A percentile compares a stretch with the other conserved stretches of the same genome.
Evolutionary conservation across 805 yeast genomes (phyloP).

Genomic region (Wickerhamiella kazuoi): DNA sequence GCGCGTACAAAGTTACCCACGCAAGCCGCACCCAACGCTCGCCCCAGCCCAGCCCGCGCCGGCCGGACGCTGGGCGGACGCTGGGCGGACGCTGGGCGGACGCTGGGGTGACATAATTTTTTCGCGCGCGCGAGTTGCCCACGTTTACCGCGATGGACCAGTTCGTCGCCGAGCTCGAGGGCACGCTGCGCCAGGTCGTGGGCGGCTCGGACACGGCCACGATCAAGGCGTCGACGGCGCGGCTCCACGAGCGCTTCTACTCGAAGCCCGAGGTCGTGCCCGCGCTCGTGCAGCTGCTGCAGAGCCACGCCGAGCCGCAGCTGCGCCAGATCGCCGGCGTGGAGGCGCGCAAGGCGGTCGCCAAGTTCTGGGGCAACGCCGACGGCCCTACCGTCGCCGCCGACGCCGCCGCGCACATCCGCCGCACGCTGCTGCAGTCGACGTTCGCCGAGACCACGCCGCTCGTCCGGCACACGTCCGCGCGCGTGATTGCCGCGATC

Average conservation of each 20-base stretch:
- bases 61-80: neutral
- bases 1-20: too few relatives aligned
- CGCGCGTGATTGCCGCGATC: conserved; percentile 77
- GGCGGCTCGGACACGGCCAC: conserved; percentile 58
- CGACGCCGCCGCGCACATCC: conserved; percentile 38
- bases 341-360: conserved; percentile 74
- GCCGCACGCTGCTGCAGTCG: conserved; percentile 46
- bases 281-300: conserved; percentile 65
- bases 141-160: conserved; percentile 7
- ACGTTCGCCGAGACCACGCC: conserved; percentile 48
- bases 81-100: neutral
- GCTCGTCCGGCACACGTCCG: conserved; percentile 68
- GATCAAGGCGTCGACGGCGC: conserved; percentile 66
- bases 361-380: conserved; percentile 41
- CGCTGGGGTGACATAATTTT: neutral
- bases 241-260: conserved; percentile 59
- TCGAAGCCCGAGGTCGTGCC: conserved; percentile 56
- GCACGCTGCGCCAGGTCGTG: conserved; percentile 57
- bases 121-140: neutral
- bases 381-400: conserved; percentile 4
- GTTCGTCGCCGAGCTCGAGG: conserved; percentile 53
- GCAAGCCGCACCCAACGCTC: too few relatives aligned
- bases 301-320: conserved; percentile 48
- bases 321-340: conserved; percentile 89
- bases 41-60: neutral